Conservation (phyloP, 306 rosid species). For the Acacia confusa region DNA sequence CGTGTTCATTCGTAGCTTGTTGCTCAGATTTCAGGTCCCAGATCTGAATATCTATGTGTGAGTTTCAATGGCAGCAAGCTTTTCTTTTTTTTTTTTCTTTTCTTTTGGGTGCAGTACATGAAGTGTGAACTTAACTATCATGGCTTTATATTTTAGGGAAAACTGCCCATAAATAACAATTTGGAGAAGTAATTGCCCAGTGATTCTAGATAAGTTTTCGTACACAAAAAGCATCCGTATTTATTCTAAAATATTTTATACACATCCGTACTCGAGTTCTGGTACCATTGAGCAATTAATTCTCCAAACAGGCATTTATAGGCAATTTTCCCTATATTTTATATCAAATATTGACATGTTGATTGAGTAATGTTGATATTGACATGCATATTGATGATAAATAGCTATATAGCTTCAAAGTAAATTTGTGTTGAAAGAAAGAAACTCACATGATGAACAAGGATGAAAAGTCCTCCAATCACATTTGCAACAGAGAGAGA, state of each 20-base stretch:
- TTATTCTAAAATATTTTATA: too few relatives aligned
- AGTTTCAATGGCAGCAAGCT: constrained; percentile 6
- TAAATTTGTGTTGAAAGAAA: neutral
- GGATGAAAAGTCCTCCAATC: constrained; percentile 71
- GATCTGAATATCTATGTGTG: constrained; percentile 41
- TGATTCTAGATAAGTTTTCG: too few relatives aligned
- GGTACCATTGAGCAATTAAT: too few relatives aligned
- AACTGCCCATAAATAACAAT: too few relatives aligned
- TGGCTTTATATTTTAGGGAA: neutral
- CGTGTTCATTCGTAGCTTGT: constrained; percentile 20
- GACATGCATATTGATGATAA: neutral
- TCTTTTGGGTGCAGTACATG: neutral
- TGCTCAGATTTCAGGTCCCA: constrained; percentile 52
- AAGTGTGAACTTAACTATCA: neutral
- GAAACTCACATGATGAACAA: constrained; percentile 68
- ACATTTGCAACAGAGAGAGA: constrained; percentile 77
- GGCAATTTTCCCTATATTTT: too few relatives aligned
- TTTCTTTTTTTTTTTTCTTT: too few relatives aligned
- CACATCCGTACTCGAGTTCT: too few relatives aligned
- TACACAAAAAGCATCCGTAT: too few relatives aligned
- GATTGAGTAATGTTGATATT: neutral
- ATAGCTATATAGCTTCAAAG: neutral
- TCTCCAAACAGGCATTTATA: too few relatives aligned
- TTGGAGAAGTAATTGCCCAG: too few relatives aligned
- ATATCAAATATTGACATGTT: neutral